phyloP scores from a whole-genome alignment of 345 rosid genomes.

The Camelina neglecta region DNA sequence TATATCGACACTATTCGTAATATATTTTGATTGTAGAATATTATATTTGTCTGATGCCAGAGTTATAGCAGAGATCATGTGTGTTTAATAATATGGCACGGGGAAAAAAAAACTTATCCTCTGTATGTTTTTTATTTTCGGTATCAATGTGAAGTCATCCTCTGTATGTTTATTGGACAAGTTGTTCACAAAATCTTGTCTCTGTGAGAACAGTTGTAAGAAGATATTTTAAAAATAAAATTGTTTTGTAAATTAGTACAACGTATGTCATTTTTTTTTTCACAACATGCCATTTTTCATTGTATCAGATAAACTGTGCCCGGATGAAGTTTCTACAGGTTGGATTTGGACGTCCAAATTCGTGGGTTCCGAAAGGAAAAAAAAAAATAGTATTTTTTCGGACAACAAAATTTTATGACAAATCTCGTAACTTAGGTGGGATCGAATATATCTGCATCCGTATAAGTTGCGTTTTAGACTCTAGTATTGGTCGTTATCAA shows the following conservation, averaged over 20 bases:
- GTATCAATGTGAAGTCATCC: neutral
- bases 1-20: no score
- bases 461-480: no score
- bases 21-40: no score
- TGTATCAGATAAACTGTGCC: neutral
- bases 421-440: no score
- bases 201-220: neutral
- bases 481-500: no score
- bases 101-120: neutral
- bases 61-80: slow-evolving; percentile 3
- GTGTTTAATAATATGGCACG: neutral
- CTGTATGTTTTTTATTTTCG: no score
- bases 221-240: neutral
- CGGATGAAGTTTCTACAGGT: neutral
- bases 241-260: neutral
- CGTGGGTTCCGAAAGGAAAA: no score
- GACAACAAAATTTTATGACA: no score
- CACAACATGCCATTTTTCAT: neutral
- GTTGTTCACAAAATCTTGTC: neutral
- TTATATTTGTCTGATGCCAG: neutral
- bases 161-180: neutral
- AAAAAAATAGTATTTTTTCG: no score
- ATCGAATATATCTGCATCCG: no score
- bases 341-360: neutral
- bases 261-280: neutral